Base-by-base conservation (phyloP, 257 asterid genomes). In the Cordia subcordata region DNA sequence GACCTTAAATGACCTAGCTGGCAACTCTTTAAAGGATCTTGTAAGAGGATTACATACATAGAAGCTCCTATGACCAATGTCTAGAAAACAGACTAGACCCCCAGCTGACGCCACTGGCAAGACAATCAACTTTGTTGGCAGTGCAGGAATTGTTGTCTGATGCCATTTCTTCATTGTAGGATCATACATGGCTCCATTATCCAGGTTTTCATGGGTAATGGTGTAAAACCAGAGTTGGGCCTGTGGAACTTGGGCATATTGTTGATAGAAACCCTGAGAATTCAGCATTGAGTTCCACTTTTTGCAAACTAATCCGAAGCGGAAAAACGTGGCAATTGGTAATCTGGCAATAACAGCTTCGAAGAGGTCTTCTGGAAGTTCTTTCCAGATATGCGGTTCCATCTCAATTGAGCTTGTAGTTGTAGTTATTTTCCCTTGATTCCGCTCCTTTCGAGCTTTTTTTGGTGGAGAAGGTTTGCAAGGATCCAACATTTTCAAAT, bases 31-130 rank as follows among this genome's bases (percentile, higher is more conserved):
- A 71, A 78, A 81, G 27, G 99, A 88, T 62, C 83, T 72, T 0
- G 99, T 88, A 5, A 92, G 81, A 60, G 99, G 99, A 78, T 92
- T 92, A 55, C 96, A 84, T 1, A 92, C 80, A 10, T 84, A 86
- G 72, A 92, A 88, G 72, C 88, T 82, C 53, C 86, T 67, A 57
- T 81, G 91, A 13, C 89, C 95, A 11, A 88, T 77, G 50, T 89
- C 97, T 10, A 92, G 95, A 77, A 92, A 89, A 79, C 99, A 92
- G 61, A 92, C 80, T 22, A 92, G 96, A 39, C 99, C 99, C 13
- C 99, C 99, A 3, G 86, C 91, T 18, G 99, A 88, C 23, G 99
- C 97, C 68, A 92, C 94, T 11, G 99, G 99, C 77, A 86, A 59
- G 61, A 86, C 83, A 12, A 79, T 84, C 27, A 75, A 69, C 67